Evolutionary conservation across 2,329 filamentous ascomycete genomes (phyloP).

Genomic region (Trichoderma endophyticum): DNA sequence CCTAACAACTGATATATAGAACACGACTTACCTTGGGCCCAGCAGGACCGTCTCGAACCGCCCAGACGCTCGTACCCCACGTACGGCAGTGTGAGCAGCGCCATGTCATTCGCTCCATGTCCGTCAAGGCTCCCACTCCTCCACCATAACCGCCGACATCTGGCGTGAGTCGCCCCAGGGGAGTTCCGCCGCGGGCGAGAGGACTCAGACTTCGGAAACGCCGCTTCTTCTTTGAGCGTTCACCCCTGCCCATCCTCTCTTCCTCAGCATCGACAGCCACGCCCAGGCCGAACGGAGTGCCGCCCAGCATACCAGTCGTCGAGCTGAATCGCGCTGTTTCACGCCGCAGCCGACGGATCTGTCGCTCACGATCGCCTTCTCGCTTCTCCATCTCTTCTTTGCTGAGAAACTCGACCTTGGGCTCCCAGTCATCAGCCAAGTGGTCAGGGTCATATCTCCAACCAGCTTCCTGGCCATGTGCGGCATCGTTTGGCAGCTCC

Average conservation of each 20-base stretch:
- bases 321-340: slow-evolving; percentile 93
- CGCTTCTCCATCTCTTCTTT: slow-evolving; percentile 98
- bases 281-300: slow-evolving; percentile 62
- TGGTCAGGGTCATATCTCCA: slow-evolving; percentile 96
- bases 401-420: slow-evolving; percentile 74
- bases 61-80: slow-evolving; percentile 90
- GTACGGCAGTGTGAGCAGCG: slow-evolving; percentile 83
- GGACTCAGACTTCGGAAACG: slow-evolving; percentile 88
- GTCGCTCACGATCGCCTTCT: slow-evolving; percentile 88
- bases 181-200: slow-evolving; percentile 59
- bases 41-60: slow-evolving; percentile 83
- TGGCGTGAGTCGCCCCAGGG: slow-evolving; percentile 73
- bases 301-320: slow-evolving; percentile 74
- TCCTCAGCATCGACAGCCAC: slow-evolving; percentile 58
- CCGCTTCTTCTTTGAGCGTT: slow-evolving; percentile 92
- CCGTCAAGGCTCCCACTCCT: slow-evolving; percentile 64
- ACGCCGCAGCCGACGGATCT: slow-evolving; percentile 79
- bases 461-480: slow-evolving; percentile 76
- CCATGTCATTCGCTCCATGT: slow-evolving; percentile 79
- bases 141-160: slow-evolving; percentile 74
- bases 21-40: slow-evolving; percentile 69
- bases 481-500: slow-evolving; percentile 86
- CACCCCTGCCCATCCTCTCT: slow-evolving; percentile 85
- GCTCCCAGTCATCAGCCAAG: slow-evolving; percentile 79
- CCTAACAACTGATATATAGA: not conserved